These are phyloP conservation scores for Neopestalotiopsis rosae DNA, from an alignment of 2,329 filamentous ascomycete species.

Conservation along the genomic window DNA sequence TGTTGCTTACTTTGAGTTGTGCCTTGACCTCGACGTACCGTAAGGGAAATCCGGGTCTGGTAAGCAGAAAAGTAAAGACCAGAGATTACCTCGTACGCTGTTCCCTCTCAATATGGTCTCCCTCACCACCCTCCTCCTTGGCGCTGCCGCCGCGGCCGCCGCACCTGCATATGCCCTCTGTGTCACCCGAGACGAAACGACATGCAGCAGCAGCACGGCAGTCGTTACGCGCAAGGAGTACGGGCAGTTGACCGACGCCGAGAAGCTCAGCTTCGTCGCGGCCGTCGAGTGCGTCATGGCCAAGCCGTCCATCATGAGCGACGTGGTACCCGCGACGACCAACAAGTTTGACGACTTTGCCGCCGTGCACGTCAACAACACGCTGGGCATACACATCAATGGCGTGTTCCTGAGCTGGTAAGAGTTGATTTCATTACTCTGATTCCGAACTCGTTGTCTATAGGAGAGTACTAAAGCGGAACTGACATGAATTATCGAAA, in stretches of 20 bases:
- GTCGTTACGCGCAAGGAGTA: conserved; percentile 5
- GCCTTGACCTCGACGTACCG: no score
- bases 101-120: not conserved
- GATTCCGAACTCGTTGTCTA: not conserved
- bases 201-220: not conserved
- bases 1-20: no score
- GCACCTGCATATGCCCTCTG: conserved; percentile 1
- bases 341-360: conserved; percentile 36
- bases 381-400: conserved; percentile 26
- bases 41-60: no score
- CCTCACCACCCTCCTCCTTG: not conserved
- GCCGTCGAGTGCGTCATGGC: conserved; percentile 29
- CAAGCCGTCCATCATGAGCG: conserved; percentile 23
- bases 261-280: conserved; percentile 26
- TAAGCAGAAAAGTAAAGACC: no score
- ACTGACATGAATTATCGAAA: not conserved
- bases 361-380: conserved; percentile 31
- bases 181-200: not conserved
- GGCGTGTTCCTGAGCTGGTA: conserved; percentile 29
- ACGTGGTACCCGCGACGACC: conserved; percentile 27
- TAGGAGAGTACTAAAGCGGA: no score
- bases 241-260: conserved; percentile 19
- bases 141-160: not conserved
- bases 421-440: not conserved
- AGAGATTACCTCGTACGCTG: not conserved